Evolutionary conservation across 2,329 filamentous ascomycete species (phyloP), one percentile per base, ranked within the genome.

Genomic region (Aspergillus hortae): DNA sequence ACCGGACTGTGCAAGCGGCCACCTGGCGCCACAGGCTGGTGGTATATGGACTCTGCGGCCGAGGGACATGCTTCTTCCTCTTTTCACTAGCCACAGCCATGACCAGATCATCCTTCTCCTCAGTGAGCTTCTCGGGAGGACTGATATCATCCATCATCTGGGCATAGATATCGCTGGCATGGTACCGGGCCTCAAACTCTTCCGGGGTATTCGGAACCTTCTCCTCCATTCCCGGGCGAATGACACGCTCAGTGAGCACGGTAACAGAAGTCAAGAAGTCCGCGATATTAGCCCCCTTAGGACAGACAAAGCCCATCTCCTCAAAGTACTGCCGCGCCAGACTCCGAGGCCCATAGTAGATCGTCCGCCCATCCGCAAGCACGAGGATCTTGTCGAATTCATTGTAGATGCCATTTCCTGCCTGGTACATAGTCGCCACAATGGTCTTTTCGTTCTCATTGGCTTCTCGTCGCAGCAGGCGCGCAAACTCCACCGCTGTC

Each of bases 351-450:
- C 85, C 86, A 55, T 85, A 88, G 69, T 80, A 89, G 23, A 85
- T 78, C 51, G 87, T 70, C 52, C 80, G 79, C 27, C 85, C 85
- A 41, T 83, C 78, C 15, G 87, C 84, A 1, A 88, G 74, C 1
- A 88, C 79, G 0, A 88, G 73, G 0, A 87, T 81, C 62, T 88
- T 88, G 66, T 88, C 85, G 61, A 88, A 88, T 1, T 84, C 74
- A 32, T 86, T 74, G 62, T 86, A 87, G 53, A 88, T 87, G 5
- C 78, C 82, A 48, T 89, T 85, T 6, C 83, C 83, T 1, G 86
- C 85, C 61, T 88, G 86, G 62, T 89, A 89, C 0, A 86, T 75
- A 0, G 84, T 86, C 2, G 84, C 79, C 41, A 87, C 79, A 2
- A 82, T 80, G 0, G 82, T 74, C 11, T 84, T 74, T 0, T 80